phyloP scores from a whole-genome alignment of 1,284 basidiomycete species.

The Anthracocystis setariae region DNA sequence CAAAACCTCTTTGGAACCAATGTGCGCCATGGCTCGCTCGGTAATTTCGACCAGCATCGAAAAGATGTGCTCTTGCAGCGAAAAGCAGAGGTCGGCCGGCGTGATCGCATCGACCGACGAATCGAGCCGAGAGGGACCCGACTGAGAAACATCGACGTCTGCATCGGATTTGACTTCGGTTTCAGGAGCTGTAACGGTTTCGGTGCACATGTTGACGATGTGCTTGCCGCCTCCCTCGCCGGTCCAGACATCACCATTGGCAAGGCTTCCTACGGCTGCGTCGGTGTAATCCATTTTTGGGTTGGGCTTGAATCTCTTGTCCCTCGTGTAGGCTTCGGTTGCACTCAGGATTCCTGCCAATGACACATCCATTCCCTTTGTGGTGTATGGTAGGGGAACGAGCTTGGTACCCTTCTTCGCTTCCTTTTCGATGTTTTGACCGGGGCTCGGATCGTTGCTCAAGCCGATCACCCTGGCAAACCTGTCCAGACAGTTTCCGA shows the following conservation, averaged over 20 bases:
- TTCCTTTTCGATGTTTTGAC: conserved; percentile 97
- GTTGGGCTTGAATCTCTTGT: conserved; percentile 53
- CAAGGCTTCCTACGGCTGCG: conserved; percentile 53
- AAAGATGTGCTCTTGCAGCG: conserved; percentile 95
- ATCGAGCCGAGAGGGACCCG: conserved; percentile 29
- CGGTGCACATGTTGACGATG: conserved; percentile 39
- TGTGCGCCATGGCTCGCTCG: conserved; percentile 98
- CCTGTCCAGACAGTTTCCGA: conserved; percentile 96
- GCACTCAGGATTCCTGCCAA: conserved; percentile 91
- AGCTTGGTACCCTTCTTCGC: conserved; percentile 84
- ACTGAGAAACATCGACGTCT: conserved; percentile 36
- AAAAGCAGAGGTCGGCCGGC: conserved; percentile 93
- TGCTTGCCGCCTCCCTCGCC: conserved; percentile 59
- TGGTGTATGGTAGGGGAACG: conserved; percentile 88
- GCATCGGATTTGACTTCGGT: conserved; percentile 11
- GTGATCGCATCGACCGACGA: conserved; percentile 73
- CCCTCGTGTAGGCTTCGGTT: conserved; percentile 80
- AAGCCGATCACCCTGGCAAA: conserved; percentile 96
- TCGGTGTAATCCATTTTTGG: conserved; percentile 6
- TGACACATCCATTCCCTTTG: conserved; percentile 98
- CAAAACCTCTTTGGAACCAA: conserved; percentile 92
- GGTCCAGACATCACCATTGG: conserved; percentile 58
- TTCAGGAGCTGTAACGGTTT: neutral
- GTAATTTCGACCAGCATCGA: conserved; percentile 99
- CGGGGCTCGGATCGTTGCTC: conserved; percentile 94